Conservation (phyloP, 2,329 filamentous ascomycete species). For the Neurospora sp. region DNA sequence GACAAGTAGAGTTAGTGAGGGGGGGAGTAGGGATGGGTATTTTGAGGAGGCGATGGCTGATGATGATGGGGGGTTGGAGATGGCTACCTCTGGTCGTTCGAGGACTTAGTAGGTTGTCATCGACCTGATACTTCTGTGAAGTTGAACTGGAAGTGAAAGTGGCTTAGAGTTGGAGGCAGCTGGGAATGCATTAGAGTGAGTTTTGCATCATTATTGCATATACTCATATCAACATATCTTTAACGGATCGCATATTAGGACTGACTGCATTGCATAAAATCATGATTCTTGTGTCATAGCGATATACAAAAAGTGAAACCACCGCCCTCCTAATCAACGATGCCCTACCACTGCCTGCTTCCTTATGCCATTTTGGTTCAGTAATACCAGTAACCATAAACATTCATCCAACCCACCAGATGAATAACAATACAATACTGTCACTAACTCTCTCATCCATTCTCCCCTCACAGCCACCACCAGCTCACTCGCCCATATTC, state of each 20-base stretch:
- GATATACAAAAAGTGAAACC: neutral
- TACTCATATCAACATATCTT: neutral
- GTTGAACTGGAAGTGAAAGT: neutral
- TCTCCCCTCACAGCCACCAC: neutral
- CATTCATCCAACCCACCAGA: too few relatives aligned
- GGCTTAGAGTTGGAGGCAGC: neutral
- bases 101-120: neutral
- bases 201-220: neutral
- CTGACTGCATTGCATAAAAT: neutral
- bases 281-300: neutral
- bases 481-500: neutral
- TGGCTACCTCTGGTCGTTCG: neutral
- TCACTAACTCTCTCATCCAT: neutral
- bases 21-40: conserved; percentile 1
- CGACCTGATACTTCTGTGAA: neutral
- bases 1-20: conserved; percentile 1
- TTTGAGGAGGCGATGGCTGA: conserved; percentile 1
- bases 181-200: neutral
- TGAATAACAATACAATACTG: neutral
- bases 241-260: neutral
- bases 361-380: neutral
- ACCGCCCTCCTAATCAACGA: neutral
- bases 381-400: neutral
- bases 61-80: neutral
- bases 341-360: neutral